phyloP scores from a whole-genome alignment of 352 stramenopile species.

The Pythium volutum region DNA sequence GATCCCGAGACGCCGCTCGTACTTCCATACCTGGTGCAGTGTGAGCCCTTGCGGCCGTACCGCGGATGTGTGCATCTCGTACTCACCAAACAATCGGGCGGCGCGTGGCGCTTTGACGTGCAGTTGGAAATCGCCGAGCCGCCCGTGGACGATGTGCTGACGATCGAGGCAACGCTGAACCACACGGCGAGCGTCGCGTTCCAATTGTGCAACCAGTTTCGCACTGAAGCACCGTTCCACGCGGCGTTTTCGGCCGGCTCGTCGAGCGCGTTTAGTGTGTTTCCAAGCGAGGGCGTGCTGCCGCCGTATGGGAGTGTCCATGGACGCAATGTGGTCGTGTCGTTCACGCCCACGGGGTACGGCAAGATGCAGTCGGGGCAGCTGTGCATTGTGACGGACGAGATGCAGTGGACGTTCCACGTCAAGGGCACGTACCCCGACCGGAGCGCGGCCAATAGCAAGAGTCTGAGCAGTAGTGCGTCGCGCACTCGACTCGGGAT shows the following conservation, averaged over 20 bases:
- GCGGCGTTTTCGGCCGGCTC: slow-evolving; percentile 88
- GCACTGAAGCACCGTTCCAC: slow-evolving; percentile 61
- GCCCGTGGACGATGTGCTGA: slow-evolving; percentile 81
- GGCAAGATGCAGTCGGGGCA: slow-evolving; percentile 88
- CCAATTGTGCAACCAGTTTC: slow-evolving; percentile 87
- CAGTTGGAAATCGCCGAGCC: slow-evolving; percentile 78
- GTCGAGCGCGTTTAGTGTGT: slow-evolving; percentile 88
- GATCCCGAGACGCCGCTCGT: slow-evolving; percentile 5
- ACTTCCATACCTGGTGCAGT: slow-evolving; percentile 61
- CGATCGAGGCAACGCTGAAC: slow-evolving; percentile 85
- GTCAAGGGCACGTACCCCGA: slow-evolving; percentile 87
- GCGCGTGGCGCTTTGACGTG: slow-evolving; percentile 87
- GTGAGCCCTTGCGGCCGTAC: slow-evolving; percentile 88
- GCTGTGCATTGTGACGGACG: slow-evolving; percentile 84
- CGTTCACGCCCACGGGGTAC: slow-evolving; percentile 90
- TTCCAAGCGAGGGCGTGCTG: slow-evolving; percentile 73
- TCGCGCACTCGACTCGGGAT: slow-evolving; percentile 40
- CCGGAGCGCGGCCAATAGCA: slow-evolving; percentile 35
- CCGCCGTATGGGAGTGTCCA: slow-evolving; percentile 68
- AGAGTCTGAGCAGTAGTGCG: slow-evolving; percentile 49
- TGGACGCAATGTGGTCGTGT: slow-evolving; percentile 78
- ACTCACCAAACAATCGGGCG: slow-evolving; percentile 75
- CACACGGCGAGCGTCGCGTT: slow-evolving; percentile 85
- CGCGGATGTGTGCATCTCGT: slow-evolving; percentile 68
- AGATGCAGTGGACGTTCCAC: slow-evolving; percentile 93